These are phyloP conservation scores for Taphrina flavorubra DNA, from an alignment of 1,139 yeast species.

Conservation along the genomic window DNA sequence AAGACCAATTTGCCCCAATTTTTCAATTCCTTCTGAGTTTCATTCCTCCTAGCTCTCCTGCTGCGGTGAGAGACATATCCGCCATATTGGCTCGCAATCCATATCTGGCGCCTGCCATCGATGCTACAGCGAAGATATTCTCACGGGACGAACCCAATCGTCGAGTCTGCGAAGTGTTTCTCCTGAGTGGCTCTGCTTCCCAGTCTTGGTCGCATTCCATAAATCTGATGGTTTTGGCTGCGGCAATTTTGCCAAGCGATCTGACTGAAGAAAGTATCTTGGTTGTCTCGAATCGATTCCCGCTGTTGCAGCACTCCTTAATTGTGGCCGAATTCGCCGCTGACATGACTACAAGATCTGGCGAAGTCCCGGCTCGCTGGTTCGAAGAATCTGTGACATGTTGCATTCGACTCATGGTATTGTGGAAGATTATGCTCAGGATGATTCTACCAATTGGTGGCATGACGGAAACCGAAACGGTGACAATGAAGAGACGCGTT, in stretches of 20 bases:
- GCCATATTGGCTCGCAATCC: slow-evolving; percentile 3
- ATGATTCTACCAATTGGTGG: neutral
- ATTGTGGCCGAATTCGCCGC: slow-evolving; percentile 29
- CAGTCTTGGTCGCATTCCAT: neutral
- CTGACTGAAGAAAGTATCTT: neutral
- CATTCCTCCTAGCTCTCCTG: neutral
- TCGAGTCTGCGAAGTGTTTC: slow-evolving; percentile 14
- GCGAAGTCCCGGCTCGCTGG: slow-evolving; percentile 8
- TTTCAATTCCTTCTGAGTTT: slow-evolving; percentile 18
- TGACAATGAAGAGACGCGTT: neutral
- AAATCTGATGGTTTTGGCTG: slow-evolving; percentile 12
- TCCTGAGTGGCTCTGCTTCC: neutral
- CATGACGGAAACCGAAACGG: slow-evolving; percentile 3
- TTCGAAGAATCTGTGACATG: slow-evolving; percentile 1
- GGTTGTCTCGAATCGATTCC: slow-evolving; percentile 5
- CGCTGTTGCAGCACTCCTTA: slow-evolving; percentile 25
- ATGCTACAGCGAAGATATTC: slow-evolving; percentile 31
- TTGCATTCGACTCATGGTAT: slow-evolving; percentile 6
- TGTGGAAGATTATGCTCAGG: slow-evolving; percentile 2
- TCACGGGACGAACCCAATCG: slow-evolving; percentile 30
- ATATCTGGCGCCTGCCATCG: slow-evolving; percentile 30
- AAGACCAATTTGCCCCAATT: neutral
- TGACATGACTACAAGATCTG: neutral
- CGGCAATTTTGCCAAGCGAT: slow-evolving; percentile 6
- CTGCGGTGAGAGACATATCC: neutral